These are phyloP conservation scores for Cordyceps pruinosa DNA, from an alignment of 2,329 filamentous ascomycete species.

Conservation along the genomic window DNA sequence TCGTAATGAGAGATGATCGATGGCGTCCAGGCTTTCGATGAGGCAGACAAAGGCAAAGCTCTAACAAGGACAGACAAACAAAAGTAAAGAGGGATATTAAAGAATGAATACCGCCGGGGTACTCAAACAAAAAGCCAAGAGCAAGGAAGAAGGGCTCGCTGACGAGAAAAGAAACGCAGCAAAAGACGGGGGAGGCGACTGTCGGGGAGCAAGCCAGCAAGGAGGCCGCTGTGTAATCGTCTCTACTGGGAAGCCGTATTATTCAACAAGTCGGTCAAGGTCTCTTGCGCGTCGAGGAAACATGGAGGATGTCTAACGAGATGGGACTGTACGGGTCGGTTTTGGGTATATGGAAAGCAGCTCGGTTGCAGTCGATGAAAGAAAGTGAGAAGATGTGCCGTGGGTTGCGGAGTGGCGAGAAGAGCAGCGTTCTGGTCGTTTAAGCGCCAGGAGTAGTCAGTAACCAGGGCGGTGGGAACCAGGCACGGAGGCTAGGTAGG, in stretches of 20 bases:
- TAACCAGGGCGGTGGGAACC: not conserved
- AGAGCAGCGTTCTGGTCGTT: not conserved
- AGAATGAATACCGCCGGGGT: slow-evolving; percentile 8
- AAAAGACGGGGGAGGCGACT: slow-evolving; percentile 3
- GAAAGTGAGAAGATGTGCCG: slow-evolving; percentile 12
- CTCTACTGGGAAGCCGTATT: not conserved
- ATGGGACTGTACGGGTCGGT: slow-evolving; percentile 5
- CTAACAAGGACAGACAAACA: not conserved
- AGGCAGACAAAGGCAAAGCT: not conserved
- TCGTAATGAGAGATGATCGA: slow-evolving; percentile 9
- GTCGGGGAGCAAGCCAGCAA: slow-evolving; percentile 4
- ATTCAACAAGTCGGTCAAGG: not conserved
- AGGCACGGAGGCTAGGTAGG: not conserved
- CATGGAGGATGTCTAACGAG: not conserved
- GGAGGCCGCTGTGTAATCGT: not conserved
- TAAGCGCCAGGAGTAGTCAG: slow-evolving; percentile 8
- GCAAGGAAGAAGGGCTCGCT: not conserved
- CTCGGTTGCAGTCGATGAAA: slow-evolving; percentile 11
- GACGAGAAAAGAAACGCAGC: slow-evolving; percentile 6
- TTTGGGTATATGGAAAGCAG: not conserved
- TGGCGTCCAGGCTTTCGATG: slow-evolving; percentile 10
- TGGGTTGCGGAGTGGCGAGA: slow-evolving; percentile 7
- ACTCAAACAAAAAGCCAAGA: slow-evolving; percentile 4
- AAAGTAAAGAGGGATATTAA: slow-evolving; percentile 16
- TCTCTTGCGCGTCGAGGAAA: slow-evolving; percentile 5